Evolutionary conservation across 2,329 filamentous ascomycete species (phyloP).

Genomic region (Lecanosticta acicola): DNA sequence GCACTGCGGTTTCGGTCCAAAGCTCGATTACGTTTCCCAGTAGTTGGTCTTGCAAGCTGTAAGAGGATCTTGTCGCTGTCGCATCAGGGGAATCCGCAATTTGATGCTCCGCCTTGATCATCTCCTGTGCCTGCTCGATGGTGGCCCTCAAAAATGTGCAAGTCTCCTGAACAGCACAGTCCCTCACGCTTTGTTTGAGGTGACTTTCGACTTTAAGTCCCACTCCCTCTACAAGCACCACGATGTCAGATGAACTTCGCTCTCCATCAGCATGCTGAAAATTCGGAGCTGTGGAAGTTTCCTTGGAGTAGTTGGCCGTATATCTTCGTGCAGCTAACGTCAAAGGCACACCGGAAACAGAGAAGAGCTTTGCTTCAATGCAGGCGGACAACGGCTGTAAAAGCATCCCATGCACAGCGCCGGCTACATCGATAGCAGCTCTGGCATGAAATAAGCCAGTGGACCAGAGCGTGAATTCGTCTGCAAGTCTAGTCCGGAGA

Average conservation of each 20-base stretch:
- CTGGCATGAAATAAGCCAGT: conserved; percentile 48
- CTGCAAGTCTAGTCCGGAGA: conserved; percentile 52
- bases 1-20: conserved; percentile 51
- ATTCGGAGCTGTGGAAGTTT: neutral
- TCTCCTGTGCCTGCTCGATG: conserved; percentile 31
- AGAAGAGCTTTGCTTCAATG: conserved; percentile 50
- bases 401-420: conserved; percentile 44
- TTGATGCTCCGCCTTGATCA: conserved; percentile 1
- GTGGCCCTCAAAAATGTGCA: conserved; percentile 50
- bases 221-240: conserved; percentile 39
- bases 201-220: conserved; percentile 50
- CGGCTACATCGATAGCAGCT: conserved; percentile 47
- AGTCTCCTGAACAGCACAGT: conserved; percentile 45
- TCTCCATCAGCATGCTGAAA: neutral
- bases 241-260: conserved; percentile 1
- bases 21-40: conserved; percentile 50
- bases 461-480: conserved; percentile 54
- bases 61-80: conserved; percentile 15
- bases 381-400: conserved; percentile 46
- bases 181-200: conserved; percentile 4
- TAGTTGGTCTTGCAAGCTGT: conserved; percentile 39
- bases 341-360: conserved; percentile 33
- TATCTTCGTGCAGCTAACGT: conserved; percentile 24
- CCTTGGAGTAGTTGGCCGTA: neutral
- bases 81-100: neutral